Evolutionary conservation across 202 grass and related monocot genomes (phyloP).

Genomic region (Panicum hallii): DNA sequence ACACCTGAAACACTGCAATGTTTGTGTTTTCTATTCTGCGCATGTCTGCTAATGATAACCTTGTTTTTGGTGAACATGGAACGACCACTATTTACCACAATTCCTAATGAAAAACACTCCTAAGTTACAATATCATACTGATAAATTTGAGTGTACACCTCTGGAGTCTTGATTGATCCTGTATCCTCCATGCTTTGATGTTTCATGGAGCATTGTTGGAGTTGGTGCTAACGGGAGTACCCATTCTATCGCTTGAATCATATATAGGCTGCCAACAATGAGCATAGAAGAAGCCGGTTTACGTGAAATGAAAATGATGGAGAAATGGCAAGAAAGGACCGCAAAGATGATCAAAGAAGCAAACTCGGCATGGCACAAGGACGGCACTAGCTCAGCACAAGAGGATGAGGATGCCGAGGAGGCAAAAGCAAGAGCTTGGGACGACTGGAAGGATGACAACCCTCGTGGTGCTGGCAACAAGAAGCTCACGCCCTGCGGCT

Average conservation of each 20-base stretch:
- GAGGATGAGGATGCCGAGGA: conserved; percentile 79
- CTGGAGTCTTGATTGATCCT: neutral
- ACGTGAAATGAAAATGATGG: conserved; percentile 96
- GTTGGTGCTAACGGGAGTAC: neutral
- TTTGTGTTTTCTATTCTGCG: neutral
- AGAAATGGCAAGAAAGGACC: conserved; percentile 81
- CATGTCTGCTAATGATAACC: neutral
- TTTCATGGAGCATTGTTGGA: neutral
- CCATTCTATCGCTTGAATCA: neutral
- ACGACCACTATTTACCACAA: neutral
- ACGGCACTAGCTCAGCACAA: conserved; percentile 43
- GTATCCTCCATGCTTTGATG: neutral
- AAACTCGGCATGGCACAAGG: conserved; percentile 78
- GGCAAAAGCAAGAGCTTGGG: conserved; percentile 79
- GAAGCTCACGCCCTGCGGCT: conserved; percentile 93
- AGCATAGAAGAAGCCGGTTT: conserved; percentile 94
- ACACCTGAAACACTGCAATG: neutral
- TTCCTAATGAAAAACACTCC: conserved; percentile 14
- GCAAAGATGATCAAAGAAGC: conserved; percentile 69
- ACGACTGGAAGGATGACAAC: conserved; percentile 96
- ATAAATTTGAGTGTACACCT: neutral
- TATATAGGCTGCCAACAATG: conserved; percentile 77
- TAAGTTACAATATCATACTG: neutral
- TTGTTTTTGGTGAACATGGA: neutral
- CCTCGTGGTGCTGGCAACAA: conserved; percentile 91